Base-by-base conservation (phyloP, 2,329 filamentous ascomycete genomes). In the Plenodomus biglobosus region DNA sequence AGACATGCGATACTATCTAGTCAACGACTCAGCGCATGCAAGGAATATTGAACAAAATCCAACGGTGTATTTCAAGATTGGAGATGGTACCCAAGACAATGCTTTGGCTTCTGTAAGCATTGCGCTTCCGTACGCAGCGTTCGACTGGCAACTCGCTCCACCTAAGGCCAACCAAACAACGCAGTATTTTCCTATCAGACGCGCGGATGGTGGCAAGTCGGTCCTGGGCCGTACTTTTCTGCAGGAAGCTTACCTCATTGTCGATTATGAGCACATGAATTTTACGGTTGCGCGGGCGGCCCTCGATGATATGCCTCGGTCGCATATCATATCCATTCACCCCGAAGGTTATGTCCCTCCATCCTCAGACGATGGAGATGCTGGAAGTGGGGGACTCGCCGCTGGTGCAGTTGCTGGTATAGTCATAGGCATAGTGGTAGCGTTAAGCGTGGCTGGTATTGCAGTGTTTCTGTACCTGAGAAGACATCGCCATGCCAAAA, bases 191-290 rank as follows among this genome's bases (percentile, higher is more conserved):
- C 66, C 69, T 0, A 61, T 72, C 42, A 64, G 56, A 39, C 62
- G 55, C 20, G 65, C 68, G 0, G 46, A 47, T 1, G 58, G 58
- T 16, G 63, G 62, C 0, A 18, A 53, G 0, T 64, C 46, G 19
- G 60, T 69, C 3, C 48, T 73, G 1, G 71, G 71, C 0, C 66
- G 71, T 1, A 58, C 70, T 0, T 66, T 73, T 21, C 43, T 73
- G 0, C 71, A 73, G 41, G 70, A 73, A 47, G 63, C 71, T 1
- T 73, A 73, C 30, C 45, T 73, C 1, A 40, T 69, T 24, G 69
- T 71, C 13, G 68, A 73, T 44, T 72, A 72, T 40, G 68, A 72
- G 19, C 56, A 59, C 2, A n/a, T 44, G 8, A 69, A 66, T 40
- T 72, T 73, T 38, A 67, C 62, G 5, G 48, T 73, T 10, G 63